Conservation (phyloP, 805 yeast species). For the Starmera caribaea region DNA sequence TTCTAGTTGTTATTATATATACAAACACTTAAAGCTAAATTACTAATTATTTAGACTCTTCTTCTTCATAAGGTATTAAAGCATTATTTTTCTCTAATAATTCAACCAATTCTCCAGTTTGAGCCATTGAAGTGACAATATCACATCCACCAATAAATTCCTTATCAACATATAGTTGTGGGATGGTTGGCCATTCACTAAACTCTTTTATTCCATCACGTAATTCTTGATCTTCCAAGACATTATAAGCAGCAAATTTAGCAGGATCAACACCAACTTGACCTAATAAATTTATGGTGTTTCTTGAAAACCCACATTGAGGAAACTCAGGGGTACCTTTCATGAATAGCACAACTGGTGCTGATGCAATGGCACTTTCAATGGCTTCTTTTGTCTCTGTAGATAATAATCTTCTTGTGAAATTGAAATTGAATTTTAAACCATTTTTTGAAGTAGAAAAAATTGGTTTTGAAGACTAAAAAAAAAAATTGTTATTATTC, state of each 20-base stretch:
- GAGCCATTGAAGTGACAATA: conserved; percentile 85
- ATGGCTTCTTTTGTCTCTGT: conserved; percentile 78
- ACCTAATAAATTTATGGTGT: conserved; percentile 87
- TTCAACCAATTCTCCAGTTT: conserved; percentile 82
- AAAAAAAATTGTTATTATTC: no score
- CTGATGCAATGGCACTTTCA: conserved; percentile 73
- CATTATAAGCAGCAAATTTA: conserved; percentile 96
- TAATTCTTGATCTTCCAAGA: conserved; percentile 86
- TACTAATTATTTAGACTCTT: conserved; percentile 12
- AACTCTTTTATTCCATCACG: conserved; percentile 94
- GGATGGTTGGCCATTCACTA: conserved; percentile 97
- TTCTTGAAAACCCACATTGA: conserved; percentile 94
- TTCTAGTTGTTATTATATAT: no score
- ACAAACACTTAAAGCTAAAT: conserved; percentile 3
- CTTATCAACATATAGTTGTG: conserved; percentile 83
- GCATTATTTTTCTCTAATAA: conserved; percentile 71
- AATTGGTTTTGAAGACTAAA: no score
- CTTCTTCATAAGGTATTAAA: conserved; percentile 71
- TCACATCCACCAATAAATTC: conserved; percentile 98
- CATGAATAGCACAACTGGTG: conserved; percentile 96
- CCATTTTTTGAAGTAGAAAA: no score
- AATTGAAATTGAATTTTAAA: conserved; percentile 3
- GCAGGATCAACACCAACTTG: conserved; percentile 95
- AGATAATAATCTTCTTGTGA: conserved; percentile 60
- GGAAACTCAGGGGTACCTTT: conserved; percentile 98